Percentiles rank a stretch among this genome's conserved stretches.
Conservation (phyloP, 2,329 filamentous ascomycete species). For the Pyrenophora graminea region DNA sequence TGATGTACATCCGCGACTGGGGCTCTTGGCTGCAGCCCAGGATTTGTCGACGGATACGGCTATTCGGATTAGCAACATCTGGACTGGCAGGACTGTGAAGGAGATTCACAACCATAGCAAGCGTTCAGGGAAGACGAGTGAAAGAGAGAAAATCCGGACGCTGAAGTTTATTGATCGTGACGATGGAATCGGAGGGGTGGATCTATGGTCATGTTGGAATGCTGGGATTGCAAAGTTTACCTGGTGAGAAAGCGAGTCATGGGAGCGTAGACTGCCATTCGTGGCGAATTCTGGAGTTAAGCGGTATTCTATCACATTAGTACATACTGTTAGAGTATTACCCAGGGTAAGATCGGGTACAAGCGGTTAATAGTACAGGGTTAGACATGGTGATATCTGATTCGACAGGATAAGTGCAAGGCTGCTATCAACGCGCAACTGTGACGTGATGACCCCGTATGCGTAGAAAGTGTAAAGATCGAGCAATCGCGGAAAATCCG, state of each 20-base stretch:
- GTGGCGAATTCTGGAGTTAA: too few species aligned
- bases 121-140: not conserved
- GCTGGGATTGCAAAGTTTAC: slow-evolving; percentile 25
- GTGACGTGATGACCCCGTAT: too few species aligned
- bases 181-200: slow-evolving; percentile 19
- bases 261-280: too few species aligned
- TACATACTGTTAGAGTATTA: too few species aligned
- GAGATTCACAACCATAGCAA: slow-evolving; percentile 18
- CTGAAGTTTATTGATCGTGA: slow-evolving; percentile 38
- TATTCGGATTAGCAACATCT: slow-evolving; percentile 39
- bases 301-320: too few species aligned
- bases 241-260: not conserved
- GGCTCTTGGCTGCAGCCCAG: slow-evolving; percentile 41
- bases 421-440: too few species aligned
- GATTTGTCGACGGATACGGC: slow-evolving; percentile 20
- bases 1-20: slow-evolving; percentile 34
- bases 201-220: slow-evolving; percentile 31
- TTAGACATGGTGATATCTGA: too few species aligned
- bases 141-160: slow-evolving; percentile 19
- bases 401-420: too few species aligned
- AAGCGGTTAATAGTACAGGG: too few species aligned
- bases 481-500: too few species aligned
- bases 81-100: slow-evolving; percentile 35
- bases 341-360: too few species aligned
- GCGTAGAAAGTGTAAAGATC: too few species aligned